Evolutionary conservation across 371 early-diverging fungal genomes (phyloP).

Genomic region (Enterocytospora artemiae): DNA sequence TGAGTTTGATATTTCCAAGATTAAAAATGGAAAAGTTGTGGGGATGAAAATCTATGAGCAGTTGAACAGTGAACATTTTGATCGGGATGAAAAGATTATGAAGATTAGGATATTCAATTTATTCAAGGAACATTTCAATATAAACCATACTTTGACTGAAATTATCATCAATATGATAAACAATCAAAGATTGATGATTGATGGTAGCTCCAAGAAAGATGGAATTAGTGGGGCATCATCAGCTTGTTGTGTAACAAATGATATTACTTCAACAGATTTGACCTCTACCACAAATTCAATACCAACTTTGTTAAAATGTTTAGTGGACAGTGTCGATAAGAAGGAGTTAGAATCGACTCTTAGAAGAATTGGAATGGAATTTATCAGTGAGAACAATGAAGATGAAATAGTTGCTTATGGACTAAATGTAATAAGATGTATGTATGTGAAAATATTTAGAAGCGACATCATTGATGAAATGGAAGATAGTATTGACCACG

Average conservation of each 20-base stretch:
- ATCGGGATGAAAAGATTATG: constrained; percentile 37
- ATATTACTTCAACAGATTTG: constrained; percentile 31
- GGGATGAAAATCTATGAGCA: constrained; percentile 33
- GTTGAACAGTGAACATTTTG: constrained; percentile 21
- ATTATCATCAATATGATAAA: constrained; percentile 44
- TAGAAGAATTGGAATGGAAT: constrained; percentile 1
- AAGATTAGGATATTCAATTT: constrained; percentile 43
- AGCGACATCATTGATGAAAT: background rate
- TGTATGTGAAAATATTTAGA: constrained; percentile 1
- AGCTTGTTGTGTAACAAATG: too few species aligned
- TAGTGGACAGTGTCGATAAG: constrained; percentile 7
- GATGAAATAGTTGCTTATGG: constrained; percentile 10
- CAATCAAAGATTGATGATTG: too few species aligned
- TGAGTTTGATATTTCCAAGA: constrained; percentile 12
- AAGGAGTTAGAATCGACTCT: constrained; percentile 12
- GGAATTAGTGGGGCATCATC: constrained; percentile 26
- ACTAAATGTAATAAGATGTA: constrained; percentile 14
- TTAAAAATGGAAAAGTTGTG: constrained; percentile 16
- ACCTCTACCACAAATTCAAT: too few species aligned
- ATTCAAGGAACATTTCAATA: constrained; percentile 25
- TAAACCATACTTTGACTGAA: constrained; percentile 35
- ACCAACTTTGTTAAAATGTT: constrained; percentile 12
- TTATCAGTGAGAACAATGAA: background rate
- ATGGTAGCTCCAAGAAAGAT: constrained; percentile 42
- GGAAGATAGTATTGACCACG: constrained; percentile 19